These are phyloP conservation scores for Groenewaldozyma auringiensis DNA, from an alignment of 1,139 yeast species.

Conservation along the genomic window DNA sequence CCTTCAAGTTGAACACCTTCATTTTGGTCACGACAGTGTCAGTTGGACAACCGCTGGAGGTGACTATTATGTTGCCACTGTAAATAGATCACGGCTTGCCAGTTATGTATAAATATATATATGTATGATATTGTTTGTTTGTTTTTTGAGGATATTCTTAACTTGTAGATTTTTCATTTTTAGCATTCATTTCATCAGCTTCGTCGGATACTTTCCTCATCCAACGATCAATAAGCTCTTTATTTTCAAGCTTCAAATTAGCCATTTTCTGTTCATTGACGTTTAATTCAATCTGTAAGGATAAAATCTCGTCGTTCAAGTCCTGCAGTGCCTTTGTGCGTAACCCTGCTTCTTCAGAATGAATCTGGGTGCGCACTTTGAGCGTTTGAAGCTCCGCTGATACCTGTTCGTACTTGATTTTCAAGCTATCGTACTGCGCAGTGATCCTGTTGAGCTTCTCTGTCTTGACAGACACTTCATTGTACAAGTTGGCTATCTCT, in stretches of 20 bases:
- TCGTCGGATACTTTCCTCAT: conserved; percentile 49
- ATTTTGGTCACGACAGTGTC: conserved; percentile 64
- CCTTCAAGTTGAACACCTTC: conserved; percentile 54
- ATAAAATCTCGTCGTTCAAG: conserved; percentile 63
- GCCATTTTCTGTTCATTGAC: conserved; percentile 43
- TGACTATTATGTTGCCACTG: conserved; percentile 70
- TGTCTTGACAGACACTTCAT: conserved; percentile 17
- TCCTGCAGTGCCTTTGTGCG: conserved; percentile 45
- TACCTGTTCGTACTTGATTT: conserved; percentile 8
- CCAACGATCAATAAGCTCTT: conserved; percentile 51
- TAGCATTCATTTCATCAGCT: conserved; percentile 53
- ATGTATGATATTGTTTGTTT: too few relatives aligned
- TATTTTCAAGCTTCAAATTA: conserved; percentile 43
- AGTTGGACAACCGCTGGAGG: conserved; percentile 91
- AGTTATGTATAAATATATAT: not conserved
- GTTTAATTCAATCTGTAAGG: conserved; percentile 63
- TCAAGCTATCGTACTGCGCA: conserved; percentile 7
- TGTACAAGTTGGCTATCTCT: conserved; percentile 17
- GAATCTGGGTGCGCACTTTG: conserved; percentile 15
- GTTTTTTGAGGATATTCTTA: not conserved
- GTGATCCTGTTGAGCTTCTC: conserved; percentile 12
- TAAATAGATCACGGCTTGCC: conserved; percentile 33
- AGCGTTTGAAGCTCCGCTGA: conserved; percentile 8
- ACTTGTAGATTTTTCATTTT: conserved; percentile 29
- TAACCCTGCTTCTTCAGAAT: conserved; percentile 19